A percentile compares a stretch with the other conserved stretches of the same genome.
phyloP scores from a whole-genome alignment of 352 stramenopile species.

The Pythium volutum region DNA sequence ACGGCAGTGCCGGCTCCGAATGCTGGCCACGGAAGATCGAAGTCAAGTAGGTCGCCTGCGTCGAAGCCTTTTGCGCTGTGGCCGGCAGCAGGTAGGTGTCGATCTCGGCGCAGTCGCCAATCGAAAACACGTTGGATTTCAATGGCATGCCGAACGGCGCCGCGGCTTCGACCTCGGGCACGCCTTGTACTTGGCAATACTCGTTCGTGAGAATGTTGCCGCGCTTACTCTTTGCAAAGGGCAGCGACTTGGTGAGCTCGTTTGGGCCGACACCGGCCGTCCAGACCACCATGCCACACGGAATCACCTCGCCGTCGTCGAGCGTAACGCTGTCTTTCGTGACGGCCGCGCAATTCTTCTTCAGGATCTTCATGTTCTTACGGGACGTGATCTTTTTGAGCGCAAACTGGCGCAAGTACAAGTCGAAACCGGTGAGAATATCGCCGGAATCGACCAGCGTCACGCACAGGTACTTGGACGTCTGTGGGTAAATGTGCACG shows the following conservation, averaged over 20 bases:
- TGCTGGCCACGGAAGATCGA: slow-evolving; percentile 56
- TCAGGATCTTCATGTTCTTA: slow-evolving; percentile 76
- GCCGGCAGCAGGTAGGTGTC: slow-evolving; percentile 85
- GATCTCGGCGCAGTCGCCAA: slow-evolving; percentile 93
- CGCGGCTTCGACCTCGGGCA: slow-evolving; percentile 49
- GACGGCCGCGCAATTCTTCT: slow-evolving; percentile 76
- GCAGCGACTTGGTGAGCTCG: slow-evolving; percentile 73
- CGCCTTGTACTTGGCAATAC: slow-evolving; percentile 74
- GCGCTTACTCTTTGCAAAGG: slow-evolving; percentile 74
- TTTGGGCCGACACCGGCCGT: slow-evolving; percentile 76
- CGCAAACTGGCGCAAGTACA: slow-evolving; percentile 61
- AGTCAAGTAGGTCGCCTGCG: slow-evolving; percentile 65
- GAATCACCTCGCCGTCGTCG: slow-evolving; percentile 53
- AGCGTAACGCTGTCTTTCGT: slow-evolving; percentile 60
- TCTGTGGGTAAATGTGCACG: slow-evolving; percentile 67
- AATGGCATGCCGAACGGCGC: slow-evolving; percentile 62
- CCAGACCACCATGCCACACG: slow-evolving; percentile 70
- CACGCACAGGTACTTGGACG: slow-evolving; percentile 68
- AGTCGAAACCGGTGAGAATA: slow-evolving; percentile 74
- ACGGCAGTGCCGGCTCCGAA: slow-evolving; percentile 45
- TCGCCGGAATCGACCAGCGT: slow-evolving; percentile 68
- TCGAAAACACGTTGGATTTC: slow-evolving; percentile 90
- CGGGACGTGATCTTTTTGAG: slow-evolving; percentile 78
- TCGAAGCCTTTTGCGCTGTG: slow-evolving; percentile 90
- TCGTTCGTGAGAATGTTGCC: slow-evolving; percentile 84